Evolutionary conservation across 2,329 filamentous ascomycete species (phyloP).

Genomic region (Beauveria scarabaeidicola): DNA sequence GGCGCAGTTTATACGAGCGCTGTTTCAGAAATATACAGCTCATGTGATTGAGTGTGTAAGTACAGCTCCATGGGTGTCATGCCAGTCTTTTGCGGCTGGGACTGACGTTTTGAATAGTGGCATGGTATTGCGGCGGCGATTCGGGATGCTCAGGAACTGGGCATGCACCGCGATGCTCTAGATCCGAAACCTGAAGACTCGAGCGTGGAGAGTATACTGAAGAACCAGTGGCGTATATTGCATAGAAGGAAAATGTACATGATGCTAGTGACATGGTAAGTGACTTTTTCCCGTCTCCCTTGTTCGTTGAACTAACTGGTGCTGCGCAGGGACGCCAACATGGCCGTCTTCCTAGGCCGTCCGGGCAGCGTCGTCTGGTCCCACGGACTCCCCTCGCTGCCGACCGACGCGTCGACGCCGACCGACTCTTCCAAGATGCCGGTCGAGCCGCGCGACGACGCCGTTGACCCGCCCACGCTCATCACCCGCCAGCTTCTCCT

Average conservation of each 20-base stretch:
- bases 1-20: slow-evolving; percentile 47
- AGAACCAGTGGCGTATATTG: slow-evolving; percentile 52
- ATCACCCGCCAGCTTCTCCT: slow-evolving; percentile 46
- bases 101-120: slow-evolving; percentile 32
- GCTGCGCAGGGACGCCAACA: slow-evolving; percentile 43
- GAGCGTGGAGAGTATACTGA: slow-evolving; percentile 39
- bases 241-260: slow-evolving; percentile 48
- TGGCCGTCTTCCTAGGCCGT: slow-evolving; percentile 43
- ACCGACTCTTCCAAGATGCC: slow-evolving; percentile 38
- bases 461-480: slow-evolving; percentile 46
- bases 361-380: slow-evolving; percentile 47
- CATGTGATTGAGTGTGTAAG: slow-evolving; percentile 49
- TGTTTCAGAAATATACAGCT: slow-evolving; percentile 51
- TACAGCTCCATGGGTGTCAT: not conserved
- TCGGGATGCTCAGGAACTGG: slow-evolving; percentile 54
- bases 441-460: slow-evolving; percentile 36
- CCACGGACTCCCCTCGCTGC: slow-evolving; percentile 37
- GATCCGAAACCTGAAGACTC: slow-evolving; percentile 41
- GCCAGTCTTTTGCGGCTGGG: not conserved
- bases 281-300: not conserved
- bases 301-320: not conserved
- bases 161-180: slow-evolving; percentile 45
- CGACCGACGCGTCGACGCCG: slow-evolving; percentile 45
- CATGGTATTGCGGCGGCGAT: slow-evolving; percentile 49
- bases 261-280: slow-evolving; percentile 36